These are phyloP conservation scores for Mucor saturninus DNA, from an alignment of 371 early-diverging fungal species.

Conservation along the genomic window DNA sequence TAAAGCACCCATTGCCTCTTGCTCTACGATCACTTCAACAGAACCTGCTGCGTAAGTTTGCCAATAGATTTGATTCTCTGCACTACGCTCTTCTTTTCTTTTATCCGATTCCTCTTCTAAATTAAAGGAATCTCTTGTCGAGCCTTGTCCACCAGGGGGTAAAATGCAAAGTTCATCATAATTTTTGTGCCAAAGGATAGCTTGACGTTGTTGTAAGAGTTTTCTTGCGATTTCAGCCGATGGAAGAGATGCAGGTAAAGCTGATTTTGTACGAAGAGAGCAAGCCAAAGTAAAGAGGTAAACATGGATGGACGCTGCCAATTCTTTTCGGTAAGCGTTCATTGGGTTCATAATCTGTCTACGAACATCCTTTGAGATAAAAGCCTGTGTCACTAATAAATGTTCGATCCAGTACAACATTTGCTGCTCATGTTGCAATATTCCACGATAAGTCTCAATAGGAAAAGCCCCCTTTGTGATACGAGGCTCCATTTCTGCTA, in stretches of 20 bases:
- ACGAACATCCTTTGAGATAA: conserved; percentile 34
- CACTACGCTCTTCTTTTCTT: conserved; percentile 6
- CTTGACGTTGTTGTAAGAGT: conserved; percentile 32
- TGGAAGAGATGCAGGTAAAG: conserved; percentile 47
- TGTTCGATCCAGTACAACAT: conserved; percentile 50
- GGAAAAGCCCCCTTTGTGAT: conserved; percentile 47
- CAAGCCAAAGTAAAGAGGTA: conserved; percentile 47
- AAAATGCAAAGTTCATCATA: conserved; percentile 16
- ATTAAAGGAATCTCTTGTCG: not conserved
- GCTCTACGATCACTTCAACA: conserved; percentile 40
- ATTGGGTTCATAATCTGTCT: conserved; percentile 36
- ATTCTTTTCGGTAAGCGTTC: conserved; percentile 39
- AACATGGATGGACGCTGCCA: conserved; percentile 45
- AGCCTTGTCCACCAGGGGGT: not conserved
- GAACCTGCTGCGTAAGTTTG: conserved; percentile 50
- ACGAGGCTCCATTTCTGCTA: conserved; percentile 41
- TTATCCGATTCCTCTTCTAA: not conserved
- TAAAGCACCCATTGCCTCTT: conserved; percentile 37
- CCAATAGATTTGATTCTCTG: conserved; percentile 29
- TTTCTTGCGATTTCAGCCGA: conserved; percentile 44
- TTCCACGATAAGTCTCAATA: conserved; percentile 23
- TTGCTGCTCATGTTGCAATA: conserved; percentile 38
- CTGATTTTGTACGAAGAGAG: conserved; percentile 41
- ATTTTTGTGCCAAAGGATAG: conserved; percentile 27
- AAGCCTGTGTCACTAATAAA: conserved; percentile 26